Evolutionary conservation across 2,329 filamentous ascomycete genomes (phyloP), one percentile per base, ranked within the genome.

Genomic region (Neopestalotiopsis sp.): DNA sequence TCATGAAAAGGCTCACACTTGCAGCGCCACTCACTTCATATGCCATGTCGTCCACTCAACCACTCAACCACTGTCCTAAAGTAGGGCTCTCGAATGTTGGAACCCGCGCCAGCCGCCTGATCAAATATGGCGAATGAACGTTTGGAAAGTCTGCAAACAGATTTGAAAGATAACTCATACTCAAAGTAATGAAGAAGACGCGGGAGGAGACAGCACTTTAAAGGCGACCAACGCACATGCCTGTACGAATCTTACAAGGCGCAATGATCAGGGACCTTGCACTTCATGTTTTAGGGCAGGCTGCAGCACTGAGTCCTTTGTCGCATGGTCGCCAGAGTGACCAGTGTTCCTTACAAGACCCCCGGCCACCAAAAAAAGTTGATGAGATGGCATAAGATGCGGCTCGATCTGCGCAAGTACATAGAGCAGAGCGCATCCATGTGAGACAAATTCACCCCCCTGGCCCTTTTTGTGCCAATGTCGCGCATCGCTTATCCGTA

Each of bases 381-480:
- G n/a, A 53, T 53, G 45, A 53, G 45, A 53, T 53, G 45, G 45
- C 45, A 53, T 53, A 17, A 53, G 45, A 24, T 53, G 45, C 45
- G 34, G 34, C 34, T 38, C 34, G 45, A 53, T 53, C n/a, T 53
- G 45, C 45, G n/a, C 9, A 53, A 53, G 34, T 10, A 28, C 45
- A 53, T 6, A 53, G 17, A 53, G 34, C 3, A 28, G 14, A 53
- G 45, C n/a, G 17, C 45, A n/a, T 53, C 45, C 45, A 53, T 53
- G 45, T 53, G 45, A 53, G 45, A 53, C 45, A 53, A 20, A 9
- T n/a, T 53, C 45, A 53, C 20, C 45, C 6, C 6, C 17, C 45
- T 53, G 45, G 45, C 20, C 45, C 45, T 53, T 38, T 38, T 38
- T 38, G 24, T 38, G 6, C 45, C n/a, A 53, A 53, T 53, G 45